Percentiles rank a stretch among this genome's conserved stretches.
Conservation (phyloP, 192 early-diverging fungal species). For the Backusella macrospora region DNA sequence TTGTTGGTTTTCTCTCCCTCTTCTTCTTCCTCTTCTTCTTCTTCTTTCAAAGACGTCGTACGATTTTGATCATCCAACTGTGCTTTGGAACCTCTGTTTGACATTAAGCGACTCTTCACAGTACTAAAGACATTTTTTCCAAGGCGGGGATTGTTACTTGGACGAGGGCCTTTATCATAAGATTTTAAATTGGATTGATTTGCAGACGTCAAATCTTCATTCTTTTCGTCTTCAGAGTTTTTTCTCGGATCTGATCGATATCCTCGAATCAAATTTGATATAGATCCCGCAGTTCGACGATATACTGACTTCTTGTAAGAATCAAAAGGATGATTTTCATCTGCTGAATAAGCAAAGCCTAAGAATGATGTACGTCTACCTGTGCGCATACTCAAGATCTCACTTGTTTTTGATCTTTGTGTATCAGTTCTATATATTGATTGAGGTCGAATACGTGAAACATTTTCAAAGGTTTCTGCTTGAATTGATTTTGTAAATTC, state of each 20-base stretch:
- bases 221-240: background rate
- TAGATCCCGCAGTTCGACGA: constrained; percentile 5
- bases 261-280: background rate
- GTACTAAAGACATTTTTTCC: background rate
- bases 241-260: background rate
- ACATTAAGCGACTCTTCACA: background rate
- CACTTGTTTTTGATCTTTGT: constrained; percentile 17
- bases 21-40: too few species aligned
- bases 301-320: constrained; percentile 42
- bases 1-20: background rate
- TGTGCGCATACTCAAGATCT: constrained; percentile 42
- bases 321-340: constrained; percentile 46
- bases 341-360: constrained; percentile 47
- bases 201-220: constrained; percentile 24
- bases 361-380: constrained; percentile 48
- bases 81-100: background rate
- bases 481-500: background rate
- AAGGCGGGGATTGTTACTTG: background rate
- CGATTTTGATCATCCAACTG: background rate
- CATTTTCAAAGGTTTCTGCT: background rate
- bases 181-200: constrained; percentile 17
- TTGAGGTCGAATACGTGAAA: background rate
- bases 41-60: background rate
- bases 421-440: constrained; percentile 14
- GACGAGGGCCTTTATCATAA: constrained; percentile 21